Base-by-base conservation (phyloP, 495 filamentous ascomycete species). In the Aspergillus panamensis region DNA sequence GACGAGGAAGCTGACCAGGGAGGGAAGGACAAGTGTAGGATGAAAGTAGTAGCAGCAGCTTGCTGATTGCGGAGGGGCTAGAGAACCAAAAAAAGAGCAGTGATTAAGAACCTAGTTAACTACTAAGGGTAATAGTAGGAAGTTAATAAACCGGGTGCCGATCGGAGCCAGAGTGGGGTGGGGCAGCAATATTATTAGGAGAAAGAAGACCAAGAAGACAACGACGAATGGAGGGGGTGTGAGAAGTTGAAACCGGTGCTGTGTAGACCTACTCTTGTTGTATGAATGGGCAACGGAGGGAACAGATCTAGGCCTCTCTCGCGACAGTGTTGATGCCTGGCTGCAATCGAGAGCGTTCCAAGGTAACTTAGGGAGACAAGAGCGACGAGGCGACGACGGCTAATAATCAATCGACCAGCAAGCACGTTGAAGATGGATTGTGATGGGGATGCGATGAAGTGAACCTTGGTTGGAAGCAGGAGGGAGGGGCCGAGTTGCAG, bases 81-180 rank as follows among this genome's bases (percentile, higher is more conserved):
- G 56, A 63, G 57, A 54, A 54, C 51, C 52, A 57, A 49, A 42
- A 42, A 45, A 51, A 57, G 25, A 44, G 50, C 42, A 52, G 53
- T 21, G n/a, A 59, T 32, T 57, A 39, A 48, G 48, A 58, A 52
- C 25, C 48, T 39, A 47, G 21, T 32, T 35, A 50, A 49, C 35
- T 33, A 51, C 56, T 51, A 53, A 49, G 13, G 40, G 49, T n/a
- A 35, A 42, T 56, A 61, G 58, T 51, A 51, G 58, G 61, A 60
- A 60, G 58, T 54, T 57, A 57, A 63, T 63, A 59, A 61, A 56
- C 42, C 56, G 52, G 51, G 48, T 33, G 61, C 54, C 29, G 53
- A 48, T 60, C 53, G 42, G n/a, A n/a, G 52, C 30, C 37, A 50
- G 44, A 45, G 29, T 35, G 51, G 37, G 31, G 58, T 52, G 48